Evolutionary conservation across 192 early-diverging fungal genomes (phyloP), one percentile per base, ranked within the genome.

Genomic region (Powellomyces hirtus): DNA sequence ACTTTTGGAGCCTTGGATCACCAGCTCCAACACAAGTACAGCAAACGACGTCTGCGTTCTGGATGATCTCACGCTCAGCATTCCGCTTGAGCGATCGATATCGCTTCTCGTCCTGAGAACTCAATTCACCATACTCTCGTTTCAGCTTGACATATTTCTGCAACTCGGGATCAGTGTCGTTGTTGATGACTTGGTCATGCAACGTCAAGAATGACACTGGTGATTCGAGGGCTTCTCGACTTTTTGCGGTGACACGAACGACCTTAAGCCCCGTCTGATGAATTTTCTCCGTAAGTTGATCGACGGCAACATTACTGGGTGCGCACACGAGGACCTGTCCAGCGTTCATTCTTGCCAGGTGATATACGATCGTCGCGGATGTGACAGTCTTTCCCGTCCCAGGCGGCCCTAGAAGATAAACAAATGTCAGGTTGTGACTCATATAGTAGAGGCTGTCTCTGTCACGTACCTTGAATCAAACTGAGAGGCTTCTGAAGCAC

Each of bases 331-430:
- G 79, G n/a, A 99, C 89, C 79, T 96, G 94, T 27, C 79, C 79
- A 59, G 81, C 77, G 73, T 91, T 93, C 80, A 92, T 89, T 71
- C 91, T 90, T 38, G 92, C 92, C 14, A 99, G 77, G 70, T 99
- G 96, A 69, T 99, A 99, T 4, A 99, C 96, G 64, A 99, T 85
- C 0, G 97, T 96, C 1, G 96, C 96, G 0, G 93, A 94, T 0
- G 96, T 98, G 1, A 99, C 96, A 0, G 97, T 99, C 77, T 99
- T 99, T 63, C 97, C 97, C 2, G 97, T 99, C 59, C 97, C 96
- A 0, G 93, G 93, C 7, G 92, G 92, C 10, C 94, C 70, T 63
- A 53, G 11, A 42, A 42, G 8, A 67, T 4, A 10, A 71, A 26
- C 37, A 50, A 26, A 0, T 8, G 18, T 40, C 30, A n/a, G 29